Evolutionary conservation across 2,329 filamentous ascomycete genomes (phyloP), one percentile per base, ranked within the genome.

Genomic region (Botrytis pseudocinerea): DNA sequence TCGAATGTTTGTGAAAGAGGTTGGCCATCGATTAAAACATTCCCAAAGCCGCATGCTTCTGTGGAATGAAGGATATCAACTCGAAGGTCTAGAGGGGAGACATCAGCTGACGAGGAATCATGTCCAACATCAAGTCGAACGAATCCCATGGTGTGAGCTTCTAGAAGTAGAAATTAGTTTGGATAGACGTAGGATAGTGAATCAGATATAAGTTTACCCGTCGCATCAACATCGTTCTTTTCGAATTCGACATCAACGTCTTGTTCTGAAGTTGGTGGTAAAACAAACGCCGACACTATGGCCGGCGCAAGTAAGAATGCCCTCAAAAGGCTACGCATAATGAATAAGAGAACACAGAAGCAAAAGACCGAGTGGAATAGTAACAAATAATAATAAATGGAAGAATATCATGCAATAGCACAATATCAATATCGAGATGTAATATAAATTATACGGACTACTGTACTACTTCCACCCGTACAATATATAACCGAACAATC

Each of bases 1-100:
- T 75, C 75, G 12, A 74, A 62, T 61, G 82, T 81, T 73, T 84
- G 83, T 25, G 80, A 75, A 8, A 88, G 80, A 8, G 78, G 57
- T 73, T 85, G 82, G 73, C 83, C 84, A 78, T 87, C 84, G 73
- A 88, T 78, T 28, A 82, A 84, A 73, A 87, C 80, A 75, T 85
- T 85, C 75, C 82, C 83, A 77, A 81, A 81, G 4, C 83, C 85
- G 76, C 87, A 88, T 40, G 83, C 81, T n/a, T 82, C 78, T 16
- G 80, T 80, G 16, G 85, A 84, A 73, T 85, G 83, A 46, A 83
- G 78, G 54, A 88, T 80, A 74, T 86, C 82, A 64, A 88, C 77
- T 63, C 82, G 82, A 66, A 88, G 76, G 44, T 60, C 69, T 9
- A 79, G 40, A 6, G 74, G 46, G 28, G 74, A 69, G 8, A 16